phyloP scores from a whole-genome alignment of 2,329 filamentous ascomycete species.

The Exophiala lecanii-corni region DNA sequence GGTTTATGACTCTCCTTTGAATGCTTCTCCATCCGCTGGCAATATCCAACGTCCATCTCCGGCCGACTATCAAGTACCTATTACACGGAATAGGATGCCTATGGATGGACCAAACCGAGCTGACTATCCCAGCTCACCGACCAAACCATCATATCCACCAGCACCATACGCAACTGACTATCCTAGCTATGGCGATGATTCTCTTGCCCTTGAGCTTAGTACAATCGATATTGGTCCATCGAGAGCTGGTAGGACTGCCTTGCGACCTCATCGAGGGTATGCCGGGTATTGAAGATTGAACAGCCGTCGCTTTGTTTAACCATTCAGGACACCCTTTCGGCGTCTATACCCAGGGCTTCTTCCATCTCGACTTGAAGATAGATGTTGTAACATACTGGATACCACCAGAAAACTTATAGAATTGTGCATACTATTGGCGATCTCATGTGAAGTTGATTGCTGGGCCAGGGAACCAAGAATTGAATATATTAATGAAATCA shows the following conservation, averaged over 20 bases:
- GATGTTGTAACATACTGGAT: too few relatives aligned
- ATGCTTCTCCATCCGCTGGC: slow-evolving; percentile 13
- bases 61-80: slow-evolving; percentile 24
- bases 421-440: too few relatives aligned
- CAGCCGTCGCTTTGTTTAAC: too few relatives aligned
- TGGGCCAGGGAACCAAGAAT: too few relatives aligned
- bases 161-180: slow-evolving; percentile 16
- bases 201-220: slow-evolving; percentile 55
- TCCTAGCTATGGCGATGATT: slow-evolving; percentile 30
- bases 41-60: slow-evolving; percentile 16
- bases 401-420: too few relatives aligned
- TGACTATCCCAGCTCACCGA: slow-evolving; percentile 26
- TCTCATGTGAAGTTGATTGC: too few relatives aligned
- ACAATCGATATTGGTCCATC: slow-evolving; percentile 44
- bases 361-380: too few relatives aligned
- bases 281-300: slow-evolving; percentile 18
- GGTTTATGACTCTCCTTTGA: slow-evolving; percentile 13
- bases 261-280: slow-evolving; percentile 18
- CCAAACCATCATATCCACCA: slow-evolving; percentile 15
- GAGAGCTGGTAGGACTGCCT: slow-evolving; percentile 18
- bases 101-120: slow-evolving; percentile 19
- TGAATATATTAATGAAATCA: too few relatives aligned
- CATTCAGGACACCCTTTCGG: too few relatives aligned
- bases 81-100: slow-evolving; percentile 1
- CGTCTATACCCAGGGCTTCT: too few relatives aligned